These are phyloP conservation scores for Hawksworthiomyces lignivorus DNA, from an alignment of 2,329 filamentous ascomycete genomes.

Conservation along the genomic window DNA sequence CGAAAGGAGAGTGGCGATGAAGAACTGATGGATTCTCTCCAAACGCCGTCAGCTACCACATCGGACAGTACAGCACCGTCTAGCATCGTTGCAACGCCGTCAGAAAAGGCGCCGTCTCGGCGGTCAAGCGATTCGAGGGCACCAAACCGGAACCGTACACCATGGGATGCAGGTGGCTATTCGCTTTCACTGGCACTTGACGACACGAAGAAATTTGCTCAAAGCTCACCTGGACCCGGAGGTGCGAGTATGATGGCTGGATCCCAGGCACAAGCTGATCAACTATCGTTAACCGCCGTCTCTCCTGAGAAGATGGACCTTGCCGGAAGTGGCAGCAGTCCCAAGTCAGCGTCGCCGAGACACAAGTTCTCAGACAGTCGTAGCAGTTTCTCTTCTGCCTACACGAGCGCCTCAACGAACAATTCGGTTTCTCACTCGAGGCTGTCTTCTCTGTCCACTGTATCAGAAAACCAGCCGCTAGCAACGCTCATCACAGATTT, in stretches of 20 bases:
- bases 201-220: slow-evolving; percentile 28
- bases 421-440: slow-evolving; percentile 41
- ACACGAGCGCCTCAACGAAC: slow-evolving; percentile 32
- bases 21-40: slow-evolving; percentile 14
- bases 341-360: slow-evolving; percentile 25
- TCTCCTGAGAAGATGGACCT: too few relatives aligned
- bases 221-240: slow-evolving; percentile 12
- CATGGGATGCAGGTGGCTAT: slow-evolving; percentile 45
- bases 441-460: slow-evolving; percentile 46
- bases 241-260: not conserved
- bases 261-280: too few relatives aligned
- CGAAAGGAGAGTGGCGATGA: slow-evolving; percentile 5
- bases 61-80: slow-evolving; percentile 18
- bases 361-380: slow-evolving; percentile 44
- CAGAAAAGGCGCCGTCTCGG: slow-evolving; percentile 19
- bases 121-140: slow-evolving; percentile 23
- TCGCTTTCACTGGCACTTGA: slow-evolving; percentile 36
- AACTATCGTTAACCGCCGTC: too few relatives aligned
- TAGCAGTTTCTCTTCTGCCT: slow-evolving; percentile 45
- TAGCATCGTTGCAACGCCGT: slow-evolving; percentile 24
- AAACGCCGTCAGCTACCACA: slow-evolving; percentile 18
- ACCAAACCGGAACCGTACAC: slow-evolving; percentile 31
- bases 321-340: not conserved
- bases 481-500: slow-evolving; percentile 28
- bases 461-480: slow-evolving; percentile 32